Evolutionary conservation across 2,329 filamentous ascomycete genomes (phyloP), one percentile per base, ranked within the genome.

Genomic region (Diaporthe batatas): DNA sequence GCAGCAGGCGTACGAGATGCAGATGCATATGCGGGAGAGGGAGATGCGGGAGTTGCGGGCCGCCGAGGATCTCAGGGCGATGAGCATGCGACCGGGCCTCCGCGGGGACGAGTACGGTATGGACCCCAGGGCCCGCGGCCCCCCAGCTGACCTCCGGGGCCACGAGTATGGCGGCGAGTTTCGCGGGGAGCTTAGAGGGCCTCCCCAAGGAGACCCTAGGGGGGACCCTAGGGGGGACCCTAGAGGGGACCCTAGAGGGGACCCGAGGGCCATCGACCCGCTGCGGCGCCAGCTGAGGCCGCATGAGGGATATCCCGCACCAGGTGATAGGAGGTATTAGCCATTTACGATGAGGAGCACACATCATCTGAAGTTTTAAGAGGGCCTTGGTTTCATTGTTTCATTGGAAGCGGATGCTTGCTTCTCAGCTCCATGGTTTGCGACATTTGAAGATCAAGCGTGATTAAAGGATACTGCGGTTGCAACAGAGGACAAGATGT

Each of bases 251-350:
- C 54, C 44, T 32, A 65, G 58, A 11, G 55, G 23, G 25, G 65
- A 70, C 34, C 71, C 58, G 36, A 36, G 64, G 62, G 72, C 18
- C 12, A n/a, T 51, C 14, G 72, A 74, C n/a, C 72, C 62, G 6
- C 44, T 72, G 3, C 67, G 72, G 29, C 62, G 70, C 12, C 70
- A 74, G 70, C 42, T 74, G 54, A 59, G 72, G 57, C 72, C 72
- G 21, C 72, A 74, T 6, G 72, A 74, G 14, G 72, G 62, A 16
- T 74, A 74, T 10, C 72, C 70, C 21, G 70, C 68, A 8, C 72
- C 72, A 34, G 44, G 65, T 29, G 72, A 74, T 5, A 69, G 72
- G 49, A 74, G 72, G 51, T 74, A 72, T 53, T 75, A 55, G 54
- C 25, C 8, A 25, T 44, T 10, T 36, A 14, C 16, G 18, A n/a